Evolutionary conservation across 441 rosid species (phyloP), one percentile per base, ranked within the genome.

Genomic region (Populus hybrid): DNA sequence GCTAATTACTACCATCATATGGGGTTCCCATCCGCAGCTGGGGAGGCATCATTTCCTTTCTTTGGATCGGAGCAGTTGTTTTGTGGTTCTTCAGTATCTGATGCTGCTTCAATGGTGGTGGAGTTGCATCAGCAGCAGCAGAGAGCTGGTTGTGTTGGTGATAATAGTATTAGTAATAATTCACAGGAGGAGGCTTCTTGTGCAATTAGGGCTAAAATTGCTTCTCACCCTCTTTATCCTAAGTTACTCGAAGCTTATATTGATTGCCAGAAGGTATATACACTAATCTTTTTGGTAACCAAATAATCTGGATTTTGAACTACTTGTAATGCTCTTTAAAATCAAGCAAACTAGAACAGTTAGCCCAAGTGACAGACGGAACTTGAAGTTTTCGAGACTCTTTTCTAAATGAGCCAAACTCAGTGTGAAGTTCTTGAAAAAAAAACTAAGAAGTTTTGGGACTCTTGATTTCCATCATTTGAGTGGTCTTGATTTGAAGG

Each of bases 151-250:
- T 10, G 50, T 40, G 4, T 28, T 36, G 73, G 69, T 67, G 36
- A 32, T 26, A 12, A 66, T 24, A 8, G 69, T 66, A 54, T 20
- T 34, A 36, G 69, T 35, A n/a, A 67, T 46, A 21, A 16, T 46
- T 77, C 83, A 28, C 87, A 81, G 20, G 86, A 80, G 30, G 85
- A 79, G 42, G 78, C 76, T 77, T 81, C 86, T 10, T 77, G 83
- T 80, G 83, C 78, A 69, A 85, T 88, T 77, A 87, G 89, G 79
- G 88, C 89, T 69, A 87, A 83, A 78, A 88, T 90, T 81, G 88
- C 88, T 26, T 82, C 92, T 74, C 94, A 90, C 77, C 90, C 92
- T 71, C 90, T 89, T 74, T 90, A 90, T 84, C 91, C 94, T 72
- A 88, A 82, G 65, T 79, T 90, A 23, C 87, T 89, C 24, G 77